phyloP scores from a whole-genome alignment of 2,329 filamentous ascomycete genomes.

The Myriosclerotinia scirpicola region DNA sequence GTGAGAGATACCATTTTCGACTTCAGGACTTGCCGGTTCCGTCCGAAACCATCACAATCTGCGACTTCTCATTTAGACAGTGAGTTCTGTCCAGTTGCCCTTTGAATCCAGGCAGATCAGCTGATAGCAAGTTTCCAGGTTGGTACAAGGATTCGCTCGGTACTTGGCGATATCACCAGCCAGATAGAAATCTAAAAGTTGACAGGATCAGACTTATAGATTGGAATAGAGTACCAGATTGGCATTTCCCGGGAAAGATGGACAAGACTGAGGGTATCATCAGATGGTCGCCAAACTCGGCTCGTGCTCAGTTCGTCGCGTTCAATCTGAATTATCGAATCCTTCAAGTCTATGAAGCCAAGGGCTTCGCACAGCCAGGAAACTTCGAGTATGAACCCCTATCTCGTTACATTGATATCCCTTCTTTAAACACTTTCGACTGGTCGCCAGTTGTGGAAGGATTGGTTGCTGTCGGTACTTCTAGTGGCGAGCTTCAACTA shows the following conservation, averaged over 20 bases:
- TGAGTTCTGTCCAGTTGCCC: neutral
- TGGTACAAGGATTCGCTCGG: neutral
- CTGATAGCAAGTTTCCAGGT: constrained; percentile 8
- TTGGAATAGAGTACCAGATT: neutral
- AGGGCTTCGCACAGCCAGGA: constrained; percentile 52
- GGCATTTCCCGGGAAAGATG: constrained; percentile 8
- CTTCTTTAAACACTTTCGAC: constrained; percentile 64
- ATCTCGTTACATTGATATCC: constrained; percentile 62
- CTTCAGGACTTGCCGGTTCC: constrained; percentile 1
- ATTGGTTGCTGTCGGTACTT: constrained; percentile 72
- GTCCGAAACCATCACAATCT: neutral
- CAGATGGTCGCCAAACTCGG: constrained; percentile 63
- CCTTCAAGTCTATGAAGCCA: constrained; percentile 63
- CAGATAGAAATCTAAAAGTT: neutral
- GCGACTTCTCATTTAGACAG: neutral
- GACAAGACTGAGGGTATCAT: constrained; percentile 52
- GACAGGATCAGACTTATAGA: neutral
- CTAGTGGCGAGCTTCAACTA: constrained; percentile 72
- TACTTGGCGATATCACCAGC: neutral
- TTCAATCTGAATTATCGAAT: constrained; percentile 64
- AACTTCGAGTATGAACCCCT: constrained; percentile 58
- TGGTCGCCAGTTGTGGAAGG: constrained; percentile 64
- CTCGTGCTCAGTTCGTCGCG: constrained; percentile 61
- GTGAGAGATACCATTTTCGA: neutral
- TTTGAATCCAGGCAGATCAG: constrained; percentile 8